Evolutionary conservation across 1,139 yeast species (phyloP).

Genomic region (Geotrichum cucujoidarum): DNA sequence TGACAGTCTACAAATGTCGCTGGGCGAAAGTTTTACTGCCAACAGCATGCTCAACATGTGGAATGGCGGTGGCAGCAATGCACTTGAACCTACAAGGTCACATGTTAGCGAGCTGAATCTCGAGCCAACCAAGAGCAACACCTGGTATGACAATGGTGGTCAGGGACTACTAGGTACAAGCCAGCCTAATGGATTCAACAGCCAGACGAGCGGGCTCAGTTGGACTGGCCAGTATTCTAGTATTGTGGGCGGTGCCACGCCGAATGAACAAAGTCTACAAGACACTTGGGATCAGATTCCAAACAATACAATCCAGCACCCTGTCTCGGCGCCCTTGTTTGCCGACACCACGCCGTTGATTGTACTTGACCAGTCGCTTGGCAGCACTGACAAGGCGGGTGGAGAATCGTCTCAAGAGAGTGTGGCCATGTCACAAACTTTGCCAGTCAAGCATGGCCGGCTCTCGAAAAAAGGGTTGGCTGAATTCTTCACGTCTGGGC

Average conservation of each 20-base stretch:
- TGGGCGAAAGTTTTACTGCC: conserved; percentile 18
- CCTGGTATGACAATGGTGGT: too few species aligned
- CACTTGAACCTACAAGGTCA: conserved; percentile 13
- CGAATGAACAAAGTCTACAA: conserved; percentile 7
- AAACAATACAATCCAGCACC: conserved; percentile 12
- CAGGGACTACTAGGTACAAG: conserved; percentile 7
- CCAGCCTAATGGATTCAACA: conserved; percentile 12
- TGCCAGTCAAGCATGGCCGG: too few species aligned
- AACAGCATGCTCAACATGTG: conserved; percentile 15
- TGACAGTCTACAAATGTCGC: conserved; percentile 16
- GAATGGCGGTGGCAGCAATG: conserved; percentile 4
- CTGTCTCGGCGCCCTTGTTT: too few species aligned
- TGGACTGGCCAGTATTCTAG: conserved; percentile 12
- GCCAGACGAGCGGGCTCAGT: conserved; percentile 11
- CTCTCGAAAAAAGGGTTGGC: conserved; percentile 22
- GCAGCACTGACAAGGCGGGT: too few species aligned
- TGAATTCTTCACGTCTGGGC: not conserved
- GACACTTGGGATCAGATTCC: conserved; percentile 19
- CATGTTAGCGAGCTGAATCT: conserved; percentile 14
- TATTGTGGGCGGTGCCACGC: not conserved
- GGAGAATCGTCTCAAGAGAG: too few species aligned
- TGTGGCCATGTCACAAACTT: too few species aligned
- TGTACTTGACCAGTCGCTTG: too few species aligned
- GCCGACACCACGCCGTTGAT: too few species aligned
- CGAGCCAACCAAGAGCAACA: too few species aligned